Evolutionary conservation across 2,329 filamentous ascomycete genomes (phyloP), one percentile per base, ranked within the genome.

Genomic region (Blumeria hordei): DNA sequence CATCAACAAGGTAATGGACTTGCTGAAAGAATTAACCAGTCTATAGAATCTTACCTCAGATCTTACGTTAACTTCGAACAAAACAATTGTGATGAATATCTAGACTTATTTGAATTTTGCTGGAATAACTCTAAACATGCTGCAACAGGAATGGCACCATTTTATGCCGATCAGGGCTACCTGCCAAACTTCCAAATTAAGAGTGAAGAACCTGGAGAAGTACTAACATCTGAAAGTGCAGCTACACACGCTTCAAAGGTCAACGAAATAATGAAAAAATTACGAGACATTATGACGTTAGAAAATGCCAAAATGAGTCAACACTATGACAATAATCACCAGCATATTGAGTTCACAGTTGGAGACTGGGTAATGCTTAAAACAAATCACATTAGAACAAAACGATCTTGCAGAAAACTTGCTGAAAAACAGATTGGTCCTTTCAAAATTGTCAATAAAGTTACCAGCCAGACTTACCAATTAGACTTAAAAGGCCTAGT

Each of bases 1-100:
- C 49, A 52, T 16, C 28, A 52, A 52, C n/a, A 52, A 36, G 49
- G 49, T 7, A 52, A 52, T 50, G 28, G 45, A 11, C 45, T 50
- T 33, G 45, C 45, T 11, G 21, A 57, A 49, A 33, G 44, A 18
- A 21, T n/a, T n/a, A 58, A 57, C 35, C 16, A 57, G 10, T 49
- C 41, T 12, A 16, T 58, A 16, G 33, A 58, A 41, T 6, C 28
- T 7, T 58, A 58, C 14, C 32, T 58, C 2, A 1, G 43, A 32
- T 53, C 18, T 11, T 57, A 58, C 49, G 41, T 57, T 9, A 58
- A 58, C 16, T 49, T 55, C 34, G 16, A 55, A 16, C 16, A 58
- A 41, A 34, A 58, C 28, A 52, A 58, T 21, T 57, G 47, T 51
- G 53, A 55, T n/a, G n/a, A 54, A 35, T 50, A 50, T 28, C 12